Percentiles rank a stretch among this genome's conserved stretches.
These are phyloP conservation scores for Albizia julibrissin DNA, from an alignment of 306 rosid genomes.

Conservation along the genomic window DNA sequence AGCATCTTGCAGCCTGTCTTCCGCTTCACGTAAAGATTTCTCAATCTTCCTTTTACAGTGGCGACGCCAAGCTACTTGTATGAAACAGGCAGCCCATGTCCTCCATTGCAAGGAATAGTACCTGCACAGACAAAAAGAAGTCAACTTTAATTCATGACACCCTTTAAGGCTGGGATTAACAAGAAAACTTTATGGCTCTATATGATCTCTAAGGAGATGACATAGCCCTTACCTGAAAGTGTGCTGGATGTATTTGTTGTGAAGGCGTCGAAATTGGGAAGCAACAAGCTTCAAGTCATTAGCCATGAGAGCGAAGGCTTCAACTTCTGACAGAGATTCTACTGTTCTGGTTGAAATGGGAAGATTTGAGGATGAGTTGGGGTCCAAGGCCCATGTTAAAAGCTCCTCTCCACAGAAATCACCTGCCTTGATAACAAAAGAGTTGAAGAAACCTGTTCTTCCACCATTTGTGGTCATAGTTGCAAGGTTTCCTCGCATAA, in stretches of 20 bases:
- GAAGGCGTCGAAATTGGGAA: slow-evolving; percentile 65
- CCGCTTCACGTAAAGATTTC: slow-evolving; percentile 50
- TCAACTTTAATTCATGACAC: no score
- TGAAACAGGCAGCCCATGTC: slow-evolving; percentile 66
- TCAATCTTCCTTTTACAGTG: slow-evolving; percentile 55
- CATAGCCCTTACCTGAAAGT: slow-evolving; percentile 62
- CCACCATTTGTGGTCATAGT: slow-evolving; percentile 67
- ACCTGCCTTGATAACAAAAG: slow-evolving; percentile 55
- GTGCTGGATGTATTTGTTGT: slow-evolving; percentile 61
- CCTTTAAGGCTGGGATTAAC: neutral
- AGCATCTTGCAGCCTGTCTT: slow-evolving; percentile 43
- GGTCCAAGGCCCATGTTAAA: slow-evolving; percentile 87
- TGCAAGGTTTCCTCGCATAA: slow-evolving; percentile 71
- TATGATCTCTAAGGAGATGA: slow-evolving; percentile 8
- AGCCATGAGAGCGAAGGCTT: slow-evolving; percentile 82
- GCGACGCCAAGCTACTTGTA: slow-evolving; percentile 80
- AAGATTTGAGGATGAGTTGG: slow-evolving; percentile 56
- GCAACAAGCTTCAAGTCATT: slow-evolving; percentile 68
- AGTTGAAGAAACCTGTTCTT: slow-evolving; percentile 64
- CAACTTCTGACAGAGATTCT: slow-evolving; percentile 74
- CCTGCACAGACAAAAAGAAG: slow-evolving; percentile 23
- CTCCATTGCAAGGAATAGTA: slow-evolving; percentile 66
- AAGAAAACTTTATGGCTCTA: neutral
- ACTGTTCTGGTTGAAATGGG: slow-evolving; percentile 78
- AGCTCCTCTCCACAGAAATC: slow-evolving; percentile 94